phyloP scores from a whole-genome alignment of 176 grass and related monocot species.

The Hordeum marinum region DNA sequence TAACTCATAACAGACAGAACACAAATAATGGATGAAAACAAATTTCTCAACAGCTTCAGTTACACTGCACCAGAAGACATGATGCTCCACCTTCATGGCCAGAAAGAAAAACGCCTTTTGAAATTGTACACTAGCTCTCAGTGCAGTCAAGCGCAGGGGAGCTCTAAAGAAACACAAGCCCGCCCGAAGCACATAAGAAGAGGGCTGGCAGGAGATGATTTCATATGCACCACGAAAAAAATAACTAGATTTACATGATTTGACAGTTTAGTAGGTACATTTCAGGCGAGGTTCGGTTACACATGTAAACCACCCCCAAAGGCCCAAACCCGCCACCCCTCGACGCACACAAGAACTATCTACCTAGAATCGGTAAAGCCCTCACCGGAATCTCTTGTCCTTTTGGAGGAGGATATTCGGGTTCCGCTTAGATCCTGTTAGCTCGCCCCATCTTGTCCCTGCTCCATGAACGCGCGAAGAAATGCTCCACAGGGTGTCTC shows the following conservation, averaged over 20 bases:
- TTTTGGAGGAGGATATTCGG: conserved; percentile 79
- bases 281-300: background rate
- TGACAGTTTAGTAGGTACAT: background rate
- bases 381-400: conserved; percentile 59
- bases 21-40: background rate
- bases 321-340: background rate
- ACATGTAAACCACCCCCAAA: background rate
- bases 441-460: conserved; percentile 49
- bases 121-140: background rate
- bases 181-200: background rate
- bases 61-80: background rate
- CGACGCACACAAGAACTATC: background rate
- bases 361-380: background rate
- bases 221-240: background rate
- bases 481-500: conserved; percentile 93
- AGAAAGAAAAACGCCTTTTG: conserved; percentile 6
- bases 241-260: conserved; percentile 29
- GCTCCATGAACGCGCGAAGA: conserved; percentile 71
- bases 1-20: background rate
- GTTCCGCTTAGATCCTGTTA: conserved; percentile 57
- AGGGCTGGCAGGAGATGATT: background rate
- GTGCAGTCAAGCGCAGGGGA: background rate
- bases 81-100: background rate
- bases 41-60: background rate
- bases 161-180: conserved; percentile 3